These are phyloP conservation scores for Eucalyptus pauciflora DNA, from an alignment of 345 rosid genomes.

Conservation along the genomic window DNA sequence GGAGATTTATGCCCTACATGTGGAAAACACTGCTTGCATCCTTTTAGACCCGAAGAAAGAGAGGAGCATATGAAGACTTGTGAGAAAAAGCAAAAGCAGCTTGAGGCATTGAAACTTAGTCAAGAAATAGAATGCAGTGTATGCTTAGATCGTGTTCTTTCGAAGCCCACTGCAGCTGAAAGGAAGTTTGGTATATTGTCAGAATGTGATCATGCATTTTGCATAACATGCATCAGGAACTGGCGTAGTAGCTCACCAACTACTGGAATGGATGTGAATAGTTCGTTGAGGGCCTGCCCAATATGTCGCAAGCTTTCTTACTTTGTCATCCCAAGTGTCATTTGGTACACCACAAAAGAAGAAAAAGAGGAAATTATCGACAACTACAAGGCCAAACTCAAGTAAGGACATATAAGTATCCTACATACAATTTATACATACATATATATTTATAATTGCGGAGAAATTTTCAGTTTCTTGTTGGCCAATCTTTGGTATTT, in stretches of 20 bases:
- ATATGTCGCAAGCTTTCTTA: slow-evolving; percentile 91
- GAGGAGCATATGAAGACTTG: slow-evolving; percentile 71
- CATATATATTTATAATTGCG: neutral
- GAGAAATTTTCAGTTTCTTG: neutral
- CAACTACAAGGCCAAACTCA: slow-evolving; percentile 76
- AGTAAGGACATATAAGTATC: slow-evolving; percentile 19
- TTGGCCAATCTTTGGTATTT: neutral
- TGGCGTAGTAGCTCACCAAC: slow-evolving; percentile 83
- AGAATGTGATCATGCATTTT: slow-evolving; percentile 97
- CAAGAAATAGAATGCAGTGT: slow-evolving; percentile 66
- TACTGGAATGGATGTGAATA: slow-evolving; percentile 83
- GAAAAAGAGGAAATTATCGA: slow-evolving; percentile 76
- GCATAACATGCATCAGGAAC: slow-evolving; percentile 79
- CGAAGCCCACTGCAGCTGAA: slow-evolving; percentile 55
- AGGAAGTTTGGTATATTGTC: slow-evolving; percentile 81
- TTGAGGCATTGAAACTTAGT: slow-evolving; percentile 52
- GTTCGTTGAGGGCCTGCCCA: slow-evolving; percentile 81
- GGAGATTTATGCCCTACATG: slow-evolving; percentile 84
- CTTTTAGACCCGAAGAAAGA: slow-evolving; percentile 66
- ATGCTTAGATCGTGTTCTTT: slow-evolving; percentile 71
- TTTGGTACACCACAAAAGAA: slow-evolving; percentile 78
- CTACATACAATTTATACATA: neutral
- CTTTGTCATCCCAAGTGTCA: slow-evolving; percentile 89
- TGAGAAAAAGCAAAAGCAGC: slow-evolving; percentile 62
- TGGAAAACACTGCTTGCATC: slow-evolving; percentile 84